Percentiles rank a stretch among this genome's conserved stretches.
Conservation (phyloP, 139 green algal genomes). For the Ettlia oleoabundans region DNA sequence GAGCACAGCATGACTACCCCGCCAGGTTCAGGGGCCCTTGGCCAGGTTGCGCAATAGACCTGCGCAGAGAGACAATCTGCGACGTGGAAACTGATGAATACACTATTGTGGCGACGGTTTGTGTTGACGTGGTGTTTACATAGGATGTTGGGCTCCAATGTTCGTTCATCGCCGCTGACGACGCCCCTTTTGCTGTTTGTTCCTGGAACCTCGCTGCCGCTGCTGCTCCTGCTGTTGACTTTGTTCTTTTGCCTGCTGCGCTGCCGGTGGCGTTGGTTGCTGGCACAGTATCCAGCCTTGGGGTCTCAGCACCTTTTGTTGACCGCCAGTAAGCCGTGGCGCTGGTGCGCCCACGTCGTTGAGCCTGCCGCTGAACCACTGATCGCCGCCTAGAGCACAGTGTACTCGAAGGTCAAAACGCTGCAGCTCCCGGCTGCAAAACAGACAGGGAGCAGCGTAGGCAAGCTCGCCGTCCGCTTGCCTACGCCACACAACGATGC, state of each 20-base stretch:
- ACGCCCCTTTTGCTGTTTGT: not conserved
- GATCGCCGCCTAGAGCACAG: conserved; percentile 40
- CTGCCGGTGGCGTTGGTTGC: not conserved
- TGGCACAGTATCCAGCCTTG: conserved; percentile 26
- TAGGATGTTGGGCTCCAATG: no score
- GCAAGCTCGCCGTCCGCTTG: conserved; percentile 64
- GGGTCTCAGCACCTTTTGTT: conserved; percentile 34
- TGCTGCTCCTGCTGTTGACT: conserved; percentile 8
- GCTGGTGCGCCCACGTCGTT: conserved; percentile 50
- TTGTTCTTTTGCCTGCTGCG: not conserved
- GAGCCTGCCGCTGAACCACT: conserved; percentile 59
- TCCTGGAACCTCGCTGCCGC: not conserved
- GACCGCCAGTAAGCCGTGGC: conserved; percentile 51
- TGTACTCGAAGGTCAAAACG: conserved; percentile 64
- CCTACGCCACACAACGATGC: conserved; percentile 59
- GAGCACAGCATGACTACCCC: no score
- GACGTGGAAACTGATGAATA: no score
- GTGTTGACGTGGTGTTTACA: no score
- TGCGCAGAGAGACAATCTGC: no score
- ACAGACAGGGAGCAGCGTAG: conserved; percentile 66
- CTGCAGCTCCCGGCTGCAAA: conserved; percentile 60
- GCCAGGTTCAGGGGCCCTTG: no score
- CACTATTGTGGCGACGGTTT: no score
- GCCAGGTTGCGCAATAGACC: no score
- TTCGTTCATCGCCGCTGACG: not conserved